Conservation (phyloP, 768 basidiomycete genomes). For the Clavaria fumosa region DNA sequence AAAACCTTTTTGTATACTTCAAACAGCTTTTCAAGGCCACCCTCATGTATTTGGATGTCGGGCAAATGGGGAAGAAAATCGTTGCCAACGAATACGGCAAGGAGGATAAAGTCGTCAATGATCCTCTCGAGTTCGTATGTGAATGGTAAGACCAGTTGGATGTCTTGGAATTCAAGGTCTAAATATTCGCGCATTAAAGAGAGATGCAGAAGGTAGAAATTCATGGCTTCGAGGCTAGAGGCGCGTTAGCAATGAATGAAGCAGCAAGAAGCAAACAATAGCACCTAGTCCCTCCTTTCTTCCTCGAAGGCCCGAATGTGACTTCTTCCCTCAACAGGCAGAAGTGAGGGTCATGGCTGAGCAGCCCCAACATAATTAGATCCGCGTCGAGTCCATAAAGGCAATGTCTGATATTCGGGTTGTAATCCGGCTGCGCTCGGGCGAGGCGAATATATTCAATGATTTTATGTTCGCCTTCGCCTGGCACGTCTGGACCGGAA, state of each 20-base stretch:
- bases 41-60: slow-evolving; percentile 94
- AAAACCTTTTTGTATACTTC: slow-evolving; percentile 90
- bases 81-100: slow-evolving; percentile 95
- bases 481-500: slow-evolving; percentile 95
- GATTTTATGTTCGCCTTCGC: slow-evolving; percentile 99
- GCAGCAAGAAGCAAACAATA: slow-evolving; percentile 9
- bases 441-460: slow-evolving; percentile 97
- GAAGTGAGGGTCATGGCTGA: slow-evolving; percentile 98
- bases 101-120: slow-evolving; percentile 94
- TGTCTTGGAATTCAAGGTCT: slow-evolving; percentile 80
- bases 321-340: slow-evolving; percentile 96
- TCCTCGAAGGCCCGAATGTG: slow-evolving; percentile 77
- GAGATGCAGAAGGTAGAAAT: slow-evolving; percentile 89
- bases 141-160: slow-evolving; percentile 55
- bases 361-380: slow-evolving; percentile 90
- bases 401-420: slow-evolving; percentile 94
- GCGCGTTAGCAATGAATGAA: slow-evolving; percentile 12
- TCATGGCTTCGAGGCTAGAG: slow-evolving; percentile 53
- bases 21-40: slow-evolving; percentile 84
- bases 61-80: slow-evolving; percentile 95
- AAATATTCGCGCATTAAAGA: slow-evolving; percentile 94
- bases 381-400: slow-evolving; percentile 97
- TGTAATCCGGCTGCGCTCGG: slow-evolving; percentile 90
- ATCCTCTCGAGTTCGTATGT: slow-evolving; percentile 81
- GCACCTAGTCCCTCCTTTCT: slow-evolving; percentile 52